Evolutionary conservation across 2,329 filamentous ascomycete genomes (phyloP), one percentile per base, ranked within the genome.

Genomic region (Trichophyton benhamiae): DNA sequence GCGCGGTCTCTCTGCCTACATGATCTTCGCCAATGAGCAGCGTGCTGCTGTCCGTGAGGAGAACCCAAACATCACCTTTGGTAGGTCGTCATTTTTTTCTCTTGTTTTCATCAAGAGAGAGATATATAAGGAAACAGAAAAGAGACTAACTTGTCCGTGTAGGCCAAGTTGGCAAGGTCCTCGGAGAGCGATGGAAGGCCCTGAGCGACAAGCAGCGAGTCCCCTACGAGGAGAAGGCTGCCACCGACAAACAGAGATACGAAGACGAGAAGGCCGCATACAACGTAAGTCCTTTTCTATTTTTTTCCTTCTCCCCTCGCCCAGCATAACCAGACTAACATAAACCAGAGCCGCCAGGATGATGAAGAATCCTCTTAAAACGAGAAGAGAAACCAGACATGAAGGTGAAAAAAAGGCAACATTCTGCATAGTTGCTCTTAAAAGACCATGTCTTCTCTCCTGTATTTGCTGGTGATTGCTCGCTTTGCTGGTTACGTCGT

Each of bases 1-100:
- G 91, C 91, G 94, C 79, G 94, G 92, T 82, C 89, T 99, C 58
- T 97, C 94, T 60, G 94, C 94, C 66, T 99, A 99, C 86, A 99
- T 99, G 94, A 97, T 97, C 87, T 99, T 97, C 77, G 94, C 94
- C 85, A 97, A 97, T 74, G 94, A 97, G 80, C 90, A 96, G 80
- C 91, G 94, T 70, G 92, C 97, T 75, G 95, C 94, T 77, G 94
- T 99, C 70, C 90, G 94, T 71, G 91, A 96, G 76, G 92, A 97
- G 79, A 97, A 97, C 83, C 92, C 92, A 44, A 92, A 91, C 71
- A 96, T 97, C 80, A 87, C 88, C 69, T 99, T 99, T 79, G 94
- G 90, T 87, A 83, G 69, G 83, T 74, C 38, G 6, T 55, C 49
- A 22, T 17, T 17, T 33, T 17, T 27, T 27, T 27, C 27, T 27